Base-by-base conservation (phyloP, 306 rosid species). In the Boehmeria nivea region DNA sequence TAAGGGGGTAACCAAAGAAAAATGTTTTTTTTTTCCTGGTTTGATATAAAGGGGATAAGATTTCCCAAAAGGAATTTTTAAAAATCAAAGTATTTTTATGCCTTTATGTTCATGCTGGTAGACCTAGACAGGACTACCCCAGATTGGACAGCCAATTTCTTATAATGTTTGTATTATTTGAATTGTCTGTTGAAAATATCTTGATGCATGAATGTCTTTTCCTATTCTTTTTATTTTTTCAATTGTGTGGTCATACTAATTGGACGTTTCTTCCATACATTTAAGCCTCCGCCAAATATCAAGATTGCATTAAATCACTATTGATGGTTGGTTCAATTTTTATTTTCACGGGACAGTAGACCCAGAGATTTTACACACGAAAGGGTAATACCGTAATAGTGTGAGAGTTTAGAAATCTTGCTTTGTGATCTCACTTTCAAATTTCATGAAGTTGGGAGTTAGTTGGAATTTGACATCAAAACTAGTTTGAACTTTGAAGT, bases 1-100 rank as follows among this genome's bases (percentile, higher is more conserved):
- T 61, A 56, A 57, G 51, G 70, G 70, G 67, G 33, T 65, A 58
- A 34, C 43, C 9, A 31, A 4, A 31, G 5, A 31, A 58, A 59
- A 58, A 59, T 43, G 52, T 59, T 55, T 56, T 54, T 27, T 22
- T 52, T 27, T 22, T 52, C 28, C 40, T 46, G 21, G 4, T 60
- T 22, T 31, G 27, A 22, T 23, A 11, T n/a, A 8, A 31, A 13
- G 48, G 48, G n/a, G 26, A 31, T 42, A 67, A 37, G 14, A 16
- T 45, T 20, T 23, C 26, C 21, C 18, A 24, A 0, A 12, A 15
- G 3, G 24, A 27, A 6, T 39, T 24, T 64, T 53, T 19, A 28
- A 14, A 24, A 23, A 19, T 42, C 25, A 21, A 43, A 37, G 16
- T 14, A 24, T 24, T 24, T 50, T 12, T 3, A 2, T 19, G 1